A percentile compares a stretch with the other conserved stretches of the same genome.
These are phyloP conservation scores for Straminergon stramineum DNA, from an alignment of 225 moss, liverwort and hornwort genomes.

Conservation along the genomic window DNA sequence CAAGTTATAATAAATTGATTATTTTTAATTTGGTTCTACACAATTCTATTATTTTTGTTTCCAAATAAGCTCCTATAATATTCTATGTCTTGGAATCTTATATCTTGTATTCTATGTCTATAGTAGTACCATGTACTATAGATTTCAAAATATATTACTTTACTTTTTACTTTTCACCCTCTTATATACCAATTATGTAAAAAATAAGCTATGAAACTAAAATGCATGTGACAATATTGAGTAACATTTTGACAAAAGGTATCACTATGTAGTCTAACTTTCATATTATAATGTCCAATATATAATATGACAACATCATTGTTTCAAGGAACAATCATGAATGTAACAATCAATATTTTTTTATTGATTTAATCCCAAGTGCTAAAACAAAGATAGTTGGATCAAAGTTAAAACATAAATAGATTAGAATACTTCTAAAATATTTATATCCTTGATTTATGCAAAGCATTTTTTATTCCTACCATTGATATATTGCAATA, in stretches of 20 bases:
- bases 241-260: not conserved
- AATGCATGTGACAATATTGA: not conserved
- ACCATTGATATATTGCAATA: not conserved
- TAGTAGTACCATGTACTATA: not conserved
- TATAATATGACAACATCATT: not conserved
- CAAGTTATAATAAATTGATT: not conserved
- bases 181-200: not conserved
- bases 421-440: not conserved
- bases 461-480: not conserved
- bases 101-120: no score
- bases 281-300: not conserved
- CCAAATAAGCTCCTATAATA: not conserved
- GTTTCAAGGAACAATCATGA: not conserved
- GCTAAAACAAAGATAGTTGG: not conserved
- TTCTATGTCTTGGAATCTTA: rapidly evolving
- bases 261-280: not conserved
- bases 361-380: not conserved
- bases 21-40: not conserved
- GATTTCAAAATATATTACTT: not conserved
- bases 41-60: not conserved
- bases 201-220: not conserved
- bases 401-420: not conserved
- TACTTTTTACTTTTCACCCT: not conserved
- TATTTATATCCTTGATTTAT: not conserved
- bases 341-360: no score